Evolutionary conservation across 2,329 filamentous ascomycete species (phyloP), one percentile per base, ranked within the genome.

Genomic region (Rutstroemia sp.): DNA sequence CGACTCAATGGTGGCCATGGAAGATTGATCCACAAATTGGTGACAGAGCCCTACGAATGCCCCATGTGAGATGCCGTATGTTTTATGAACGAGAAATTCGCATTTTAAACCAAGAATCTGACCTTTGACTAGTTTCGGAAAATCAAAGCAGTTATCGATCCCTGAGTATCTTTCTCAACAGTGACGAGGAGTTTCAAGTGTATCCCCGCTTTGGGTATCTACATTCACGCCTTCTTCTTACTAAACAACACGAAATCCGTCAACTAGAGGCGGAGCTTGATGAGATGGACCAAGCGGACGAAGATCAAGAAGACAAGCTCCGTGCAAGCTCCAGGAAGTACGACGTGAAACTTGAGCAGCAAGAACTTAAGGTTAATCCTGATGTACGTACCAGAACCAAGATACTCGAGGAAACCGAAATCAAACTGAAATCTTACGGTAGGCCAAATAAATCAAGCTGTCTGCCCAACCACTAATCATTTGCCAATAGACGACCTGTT

Each of bases 191-290:
- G 25, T 75, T 75, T 54, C 71, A 71, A 62, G 55, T 75, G 2
- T 76, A 72, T 58, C 67, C 73, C 5, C 64, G 72, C 1, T 76
- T 75, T 47, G 73, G 73, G 2, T 72, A 68, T 44, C 60, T 76
- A 0, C 72, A 74, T 47, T 63, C 71, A 0, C 66, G 74, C 1
- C 49, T 75, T 0, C 62, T 74, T 1, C 52, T 66, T 1, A 45
- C 57, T 14, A 63, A 60, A 46, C 64, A 66, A 44, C 62, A 64
- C 18, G 51, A 65, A 27, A 42, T 66, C 16, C 45, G 62, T 10
- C 30, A 46, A 14, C 48, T 66, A 6, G 64, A 66, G 55, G 39
- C 46, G 18, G 59, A 62, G 16, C 46, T 66, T 2, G 61, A 65
- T 41, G 12, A 37, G 10, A 34, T 45, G 4, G 63, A 65, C 51